phyloP scores from a whole-genome alignment of 2,329 filamentous ascomycete species.

The Pseudofabraea citricarpa region DNA sequence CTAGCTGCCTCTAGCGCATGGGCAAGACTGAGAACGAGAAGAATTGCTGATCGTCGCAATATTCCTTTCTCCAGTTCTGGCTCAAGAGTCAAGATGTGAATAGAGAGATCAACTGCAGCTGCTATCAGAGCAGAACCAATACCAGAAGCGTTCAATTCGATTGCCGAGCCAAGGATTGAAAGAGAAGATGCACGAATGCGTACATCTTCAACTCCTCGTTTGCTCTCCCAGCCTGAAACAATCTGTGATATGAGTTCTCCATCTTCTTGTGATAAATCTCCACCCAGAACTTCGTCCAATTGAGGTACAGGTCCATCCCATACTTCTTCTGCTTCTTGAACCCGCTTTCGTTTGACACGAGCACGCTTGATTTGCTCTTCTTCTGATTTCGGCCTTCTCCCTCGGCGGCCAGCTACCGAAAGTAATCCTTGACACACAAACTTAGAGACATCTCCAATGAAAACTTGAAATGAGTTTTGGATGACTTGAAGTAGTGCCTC shows the following conservation, averaged over 20 bases:
- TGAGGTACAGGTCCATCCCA: constrained; percentile 51
- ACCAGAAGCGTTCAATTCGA: constrained; percentile 57
- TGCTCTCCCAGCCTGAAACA: constrained; percentile 63
- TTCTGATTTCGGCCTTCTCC: constrained; percentile 54
- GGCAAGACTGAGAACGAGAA: constrained; percentile 59
- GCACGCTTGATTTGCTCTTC: constrained; percentile 48
- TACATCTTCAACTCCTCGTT: constrained; percentile 62
- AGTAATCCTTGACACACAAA: constrained; percentile 55
- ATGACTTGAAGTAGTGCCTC: constrained; percentile 62
- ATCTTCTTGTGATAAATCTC: constrained; percentile 13
- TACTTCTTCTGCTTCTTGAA: constrained; percentile 45
- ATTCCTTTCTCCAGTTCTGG: constrained; percentile 55
- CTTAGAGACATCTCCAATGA: constrained; percentile 47
- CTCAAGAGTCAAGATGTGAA: constrained; percentile 61
- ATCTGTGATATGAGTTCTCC: constrained; percentile 53
- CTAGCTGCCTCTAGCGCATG: constrained; percentile 51
- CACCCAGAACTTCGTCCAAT: constrained; percentile 33
- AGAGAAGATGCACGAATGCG: constrained; percentile 66
- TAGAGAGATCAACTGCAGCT: constrained; percentile 55
- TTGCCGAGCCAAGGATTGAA: constrained; percentile 54
- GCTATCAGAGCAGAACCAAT: constrained; percentile 48
- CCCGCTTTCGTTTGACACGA: constrained; percentile 41
- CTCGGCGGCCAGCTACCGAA: constrained; percentile 59
- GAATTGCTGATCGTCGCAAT: constrained; percentile 59
- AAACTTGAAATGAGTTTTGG: constrained; percentile 53